These are phyloP conservation scores for Echinosophora koreensis DNA, from an alignment of 306 rosid genomes.

Conservation along the genomic window DNA sequence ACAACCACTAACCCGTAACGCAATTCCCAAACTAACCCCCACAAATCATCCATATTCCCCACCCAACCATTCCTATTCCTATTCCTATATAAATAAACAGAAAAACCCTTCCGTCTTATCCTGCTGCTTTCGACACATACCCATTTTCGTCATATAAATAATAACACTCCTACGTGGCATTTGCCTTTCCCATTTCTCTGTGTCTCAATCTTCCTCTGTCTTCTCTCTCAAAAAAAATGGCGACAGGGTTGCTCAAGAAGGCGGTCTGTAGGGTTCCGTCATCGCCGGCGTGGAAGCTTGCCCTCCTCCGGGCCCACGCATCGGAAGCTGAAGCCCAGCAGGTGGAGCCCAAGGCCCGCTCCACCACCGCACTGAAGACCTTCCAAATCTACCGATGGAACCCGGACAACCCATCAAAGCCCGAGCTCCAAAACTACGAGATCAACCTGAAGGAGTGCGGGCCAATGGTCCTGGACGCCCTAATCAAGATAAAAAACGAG, in stretches of 20 bases:
- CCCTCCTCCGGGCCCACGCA: conserved; percentile 63
- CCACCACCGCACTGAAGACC: conserved; percentile 53
- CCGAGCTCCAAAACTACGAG: conserved; percentile 75
- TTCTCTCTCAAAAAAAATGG: conserved; percentile 59
- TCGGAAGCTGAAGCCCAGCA: conserved; percentile 69
- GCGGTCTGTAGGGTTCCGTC: conserved; percentile 55
- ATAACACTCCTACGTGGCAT: neutral
- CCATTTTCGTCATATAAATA: conserved; percentile 46
- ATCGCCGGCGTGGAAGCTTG: conserved; percentile 51
- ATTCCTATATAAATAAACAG: neutral
- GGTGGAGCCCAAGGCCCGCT: conserved; percentile 53
- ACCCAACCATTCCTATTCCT: neutral
- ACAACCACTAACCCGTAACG: neutral
- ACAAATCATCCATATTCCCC: neutral
- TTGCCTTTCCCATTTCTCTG: neutral
- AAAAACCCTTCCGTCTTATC: neutral
- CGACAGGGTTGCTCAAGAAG: conserved; percentile 64
- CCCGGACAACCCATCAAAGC: conserved; percentile 79
- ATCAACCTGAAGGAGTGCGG: conserved; percentile 96
- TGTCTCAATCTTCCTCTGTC: neutral
- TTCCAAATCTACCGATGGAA: conserved; percentile 97
- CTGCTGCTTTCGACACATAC: neutral
- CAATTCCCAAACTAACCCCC: neutral
- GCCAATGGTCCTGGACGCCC: conserved; percentile 96
- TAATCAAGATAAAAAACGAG: conserved; percentile 94